Conservation (phyloP, 2,329 filamentous ascomycete species). For the Sordariomycetes sp. region DNA sequence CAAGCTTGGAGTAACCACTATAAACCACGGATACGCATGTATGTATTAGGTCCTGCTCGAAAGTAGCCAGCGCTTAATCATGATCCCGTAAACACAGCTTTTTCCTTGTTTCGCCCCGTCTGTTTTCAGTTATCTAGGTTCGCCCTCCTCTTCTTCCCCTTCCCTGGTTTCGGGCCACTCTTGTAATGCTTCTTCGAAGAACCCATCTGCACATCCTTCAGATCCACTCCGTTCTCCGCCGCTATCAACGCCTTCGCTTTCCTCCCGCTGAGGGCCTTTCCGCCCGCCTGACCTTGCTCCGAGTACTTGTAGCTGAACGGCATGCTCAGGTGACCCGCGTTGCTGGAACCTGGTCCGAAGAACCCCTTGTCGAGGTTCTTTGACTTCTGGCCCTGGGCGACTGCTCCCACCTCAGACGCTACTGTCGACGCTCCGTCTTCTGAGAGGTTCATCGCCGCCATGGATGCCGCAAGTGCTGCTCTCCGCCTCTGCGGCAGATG, state of each 20-base stretch:
- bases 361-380: constrained; percentile 77
- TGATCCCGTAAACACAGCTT: neutral
- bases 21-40: too few species aligned
- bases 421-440: constrained; percentile 10
- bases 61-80: neutral
- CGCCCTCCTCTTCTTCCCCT: constrained; percentile 36
- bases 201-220: constrained; percentile 57
- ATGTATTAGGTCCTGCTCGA: too few species aligned
- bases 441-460: constrained; percentile 34
- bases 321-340: constrained; percentile 57
- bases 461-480: constrained; percentile 44
- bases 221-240: constrained; percentile 74
- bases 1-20: too few species aligned
- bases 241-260: constrained; percentile 76
- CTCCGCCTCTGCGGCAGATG: constrained; percentile 78
- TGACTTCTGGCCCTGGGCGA: constrained; percentile 61
- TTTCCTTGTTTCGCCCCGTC: neutral
- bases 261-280: constrained; percentile 66
- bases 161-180: constrained; percentile 52
- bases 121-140: constrained; percentile 20
- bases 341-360: constrained; percentile 56
- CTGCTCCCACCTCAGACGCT: constrained; percentile 14
- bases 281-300: constrained; percentile 52
- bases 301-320: constrained; percentile 89
- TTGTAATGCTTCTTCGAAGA: constrained; percentile 91